Evolutionary conservation across 2,329 filamentous ascomycete species (phyloP).

Genomic region (Alternaria consortialis): DNA sequence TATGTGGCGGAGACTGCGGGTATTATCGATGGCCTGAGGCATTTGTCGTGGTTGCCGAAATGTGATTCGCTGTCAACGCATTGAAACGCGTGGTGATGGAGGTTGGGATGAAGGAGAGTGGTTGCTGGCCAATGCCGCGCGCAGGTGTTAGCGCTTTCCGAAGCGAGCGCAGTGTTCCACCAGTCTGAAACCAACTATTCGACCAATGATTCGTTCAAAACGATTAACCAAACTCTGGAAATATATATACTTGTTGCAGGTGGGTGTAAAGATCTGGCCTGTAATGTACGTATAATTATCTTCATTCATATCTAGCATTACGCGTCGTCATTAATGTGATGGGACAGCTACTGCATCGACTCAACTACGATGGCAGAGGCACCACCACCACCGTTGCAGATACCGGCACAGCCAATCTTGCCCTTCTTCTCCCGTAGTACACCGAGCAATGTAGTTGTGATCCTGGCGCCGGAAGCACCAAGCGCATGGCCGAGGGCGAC

Average conservation of each 20-base stretch:
- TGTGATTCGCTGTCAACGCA: constrained; percentile 22
- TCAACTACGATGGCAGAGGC: constrained; percentile 94
- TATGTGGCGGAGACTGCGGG: constrained; percentile 21
- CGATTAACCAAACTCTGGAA: not conserved
- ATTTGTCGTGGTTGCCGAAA: constrained; percentile 7
- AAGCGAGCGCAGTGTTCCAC: constrained; percentile 15
- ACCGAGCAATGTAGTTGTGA: constrained; percentile 87
- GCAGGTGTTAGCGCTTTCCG: constrained; percentile 20
- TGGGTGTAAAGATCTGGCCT: not conserved
- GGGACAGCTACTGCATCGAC: constrained; percentile 49
- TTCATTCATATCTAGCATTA: constrained; percentile 16
- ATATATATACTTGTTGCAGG: not conserved
- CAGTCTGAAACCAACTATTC: constrained; percentile 19
- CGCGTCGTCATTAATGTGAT: constrained; percentile 10
- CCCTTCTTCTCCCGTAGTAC: constrained; percentile 90
- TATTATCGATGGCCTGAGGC: constrained; percentile 13
- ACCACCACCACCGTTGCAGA: constrained; percentile 97
- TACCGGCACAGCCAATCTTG: constrained; percentile 92
- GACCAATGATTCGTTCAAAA: constrained; percentile 10
- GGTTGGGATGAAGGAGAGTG: constrained; percentile 18
- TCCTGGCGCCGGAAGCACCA: constrained; percentile 91
- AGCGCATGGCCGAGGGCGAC: constrained; percentile 96
- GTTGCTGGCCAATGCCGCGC: constrained; percentile 19
- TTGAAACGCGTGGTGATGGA: constrained; percentile 31
- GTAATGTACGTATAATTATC: not conserved